Evolutionary conservation across 805 yeast species (phyloP).

Genomic region (Clavispora phyllophila): DNA sequence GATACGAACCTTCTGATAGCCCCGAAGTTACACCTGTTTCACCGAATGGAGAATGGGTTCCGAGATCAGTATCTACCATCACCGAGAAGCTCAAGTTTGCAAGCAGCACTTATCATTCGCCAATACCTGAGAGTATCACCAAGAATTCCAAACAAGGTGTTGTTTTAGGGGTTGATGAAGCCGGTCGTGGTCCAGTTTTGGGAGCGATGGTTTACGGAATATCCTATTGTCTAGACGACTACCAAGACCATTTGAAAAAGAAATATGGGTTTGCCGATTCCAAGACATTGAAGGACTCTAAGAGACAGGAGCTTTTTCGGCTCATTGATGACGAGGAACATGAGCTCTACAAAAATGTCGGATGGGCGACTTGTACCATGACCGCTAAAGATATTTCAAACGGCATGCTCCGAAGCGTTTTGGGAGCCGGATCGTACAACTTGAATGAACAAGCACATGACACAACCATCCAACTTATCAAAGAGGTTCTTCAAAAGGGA

Average conservation of each 20-base stretch:
- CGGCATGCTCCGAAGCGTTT: slow-evolving; percentile 71
- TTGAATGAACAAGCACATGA: slow-evolving; percentile 96
- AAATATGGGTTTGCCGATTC: slow-evolving; percentile 89
- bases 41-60: slow-evolving; percentile 23
- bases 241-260: slow-evolving; percentile 41
- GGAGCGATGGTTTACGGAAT: slow-evolving; percentile 98
- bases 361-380: slow-evolving; percentile 84
- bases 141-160: slow-evolving; percentile 34
- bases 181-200: slow-evolving; percentile 96
- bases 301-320: slow-evolving; percentile 58
- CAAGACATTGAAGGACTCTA: slow-evolving; percentile 71
- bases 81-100: slow-evolving; percentile 22
- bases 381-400: slow-evolving; percentile 82
- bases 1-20: not conserved
- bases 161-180: slow-evolving; percentile 92
- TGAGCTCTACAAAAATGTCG: slow-evolving; percentile 55
- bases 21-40: not conserved
- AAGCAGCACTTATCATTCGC: slow-evolving; percentile 47
- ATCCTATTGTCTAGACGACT: slow-evolving; percentile 63
- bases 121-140: slow-evolving; percentile 39
- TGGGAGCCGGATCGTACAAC: slow-evolving; percentile 54
- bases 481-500: slow-evolving; percentile 54
- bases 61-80: slow-evolving; percentile 29
- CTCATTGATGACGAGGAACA: slow-evolving; percentile 45
- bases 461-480: slow-evolving; percentile 77